Evolutionary conservation across 306 rosid species (phyloP).

Genomic region (Cicer cuneatum): DNA sequence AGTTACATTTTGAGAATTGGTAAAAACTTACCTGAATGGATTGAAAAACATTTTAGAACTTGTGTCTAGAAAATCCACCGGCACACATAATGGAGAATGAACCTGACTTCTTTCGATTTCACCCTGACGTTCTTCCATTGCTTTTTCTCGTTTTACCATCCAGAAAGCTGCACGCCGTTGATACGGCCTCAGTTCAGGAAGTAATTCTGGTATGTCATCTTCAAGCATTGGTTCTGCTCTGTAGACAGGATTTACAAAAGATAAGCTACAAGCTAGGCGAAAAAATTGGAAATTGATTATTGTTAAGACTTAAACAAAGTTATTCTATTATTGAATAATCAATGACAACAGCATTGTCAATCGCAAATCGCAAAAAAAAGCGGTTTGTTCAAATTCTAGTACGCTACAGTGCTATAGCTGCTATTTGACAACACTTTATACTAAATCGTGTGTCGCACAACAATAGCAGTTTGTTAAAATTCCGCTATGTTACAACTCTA

Average conservation of each 20-base stretch:
- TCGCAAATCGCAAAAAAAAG: too few species aligned
- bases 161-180: conserved; percentile 94
- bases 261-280: conserved; percentile 41
- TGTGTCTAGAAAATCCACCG: conserved; percentile 71
- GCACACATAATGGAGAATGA: conserved; percentile 78
- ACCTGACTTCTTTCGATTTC: conserved; percentile 56
- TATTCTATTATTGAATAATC: conserved; percentile 27
- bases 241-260: conserved; percentile 47
- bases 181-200: conserved; percentile 89
- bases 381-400: too few species aligned
- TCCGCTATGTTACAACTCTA: too few species aligned
- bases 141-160: conserved; percentile 90
- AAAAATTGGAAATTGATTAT: conserved; percentile 17
- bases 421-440: too few species aligned
- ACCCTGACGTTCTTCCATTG: conserved; percentile 50
- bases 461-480: too few species aligned
- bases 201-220: conserved; percentile 76
- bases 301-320: conserved; percentile 6
- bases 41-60: conserved; percentile 77
- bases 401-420: too few species aligned
- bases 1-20: conserved; percentile 29
- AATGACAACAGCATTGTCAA: background rate
- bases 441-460: too few species aligned
- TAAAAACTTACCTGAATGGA: conserved; percentile 80
- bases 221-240: conserved; percentile 80